These are phyloP conservation scores for Penicillium ochrochloron DNA, from an alignment of 495 filamentous ascomycete species.

Conservation along the genomic window DNA sequence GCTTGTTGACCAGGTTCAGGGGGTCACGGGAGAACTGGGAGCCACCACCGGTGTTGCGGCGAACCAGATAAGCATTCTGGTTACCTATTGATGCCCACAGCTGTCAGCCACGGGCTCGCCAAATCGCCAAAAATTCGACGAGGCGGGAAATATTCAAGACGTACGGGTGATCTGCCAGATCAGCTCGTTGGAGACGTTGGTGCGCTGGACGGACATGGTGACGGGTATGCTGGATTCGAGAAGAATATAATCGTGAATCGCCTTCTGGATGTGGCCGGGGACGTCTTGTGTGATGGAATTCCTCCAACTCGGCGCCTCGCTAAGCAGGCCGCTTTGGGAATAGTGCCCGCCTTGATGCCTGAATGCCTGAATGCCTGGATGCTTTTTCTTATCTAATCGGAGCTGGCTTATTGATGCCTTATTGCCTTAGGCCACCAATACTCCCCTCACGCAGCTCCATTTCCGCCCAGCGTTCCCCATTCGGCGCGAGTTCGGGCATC, in stretches of 20 bases:
- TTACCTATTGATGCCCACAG: conserved; percentile 57
- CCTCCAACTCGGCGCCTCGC: conserved; percentile 41
- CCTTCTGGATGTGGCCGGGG: conserved; percentile 30
- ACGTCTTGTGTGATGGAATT: conserved; percentile 40
- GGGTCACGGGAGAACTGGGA: conserved; percentile 91
- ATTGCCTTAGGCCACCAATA: conserved; percentile 6
- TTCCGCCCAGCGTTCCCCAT: conserved; percentile 8
- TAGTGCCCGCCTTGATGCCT: conserved; percentile 26
- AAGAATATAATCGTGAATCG: conserved; percentile 31
- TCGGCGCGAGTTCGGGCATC: conserved; percentile 9
- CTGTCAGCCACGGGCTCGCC: conserved; percentile 27
- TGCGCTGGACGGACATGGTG: conserved; percentile 53
- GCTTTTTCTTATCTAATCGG: conserved; percentile 10
- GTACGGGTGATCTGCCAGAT: conserved; percentile 90
- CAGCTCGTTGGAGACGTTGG: conserved; percentile 80
- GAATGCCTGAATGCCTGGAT: background rate
- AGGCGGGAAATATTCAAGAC: conserved; percentile 38
- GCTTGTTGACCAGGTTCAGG: conserved; percentile 86
- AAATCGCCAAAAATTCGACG: background rate
- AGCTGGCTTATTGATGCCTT: background rate
- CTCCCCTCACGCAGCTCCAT: background rate
- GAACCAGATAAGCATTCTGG: conserved; percentile 85
- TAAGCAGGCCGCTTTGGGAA: conserved; percentile 50
- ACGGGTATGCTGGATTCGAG: conserved; percentile 32
- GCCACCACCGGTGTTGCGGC: conserved; percentile 76